phyloP scores from a whole-genome alignment of 2,329 filamentous ascomycete species.

The Amauroascus niger region DNA sequence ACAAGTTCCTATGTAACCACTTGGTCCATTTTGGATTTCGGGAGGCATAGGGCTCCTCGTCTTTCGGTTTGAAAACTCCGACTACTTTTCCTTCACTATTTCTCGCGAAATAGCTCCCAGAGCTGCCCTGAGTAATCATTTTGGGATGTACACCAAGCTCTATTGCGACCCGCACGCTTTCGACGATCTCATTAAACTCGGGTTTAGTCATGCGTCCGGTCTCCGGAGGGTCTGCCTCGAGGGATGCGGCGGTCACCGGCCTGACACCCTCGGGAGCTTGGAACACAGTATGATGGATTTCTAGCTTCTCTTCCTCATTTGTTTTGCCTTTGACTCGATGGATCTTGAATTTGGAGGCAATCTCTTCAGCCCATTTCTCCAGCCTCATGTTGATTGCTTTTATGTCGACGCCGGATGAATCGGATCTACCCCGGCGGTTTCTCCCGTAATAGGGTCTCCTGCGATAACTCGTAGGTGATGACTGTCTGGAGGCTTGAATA shows the following conservation, averaged over 20 bases:
- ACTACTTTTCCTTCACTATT: conserved; percentile 89
- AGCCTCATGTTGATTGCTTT: conserved; percentile 95
- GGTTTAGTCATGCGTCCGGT: conserved; percentile 56
- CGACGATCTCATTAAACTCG: conserved; percentile 79
- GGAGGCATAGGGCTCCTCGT: conserved; percentile 94
- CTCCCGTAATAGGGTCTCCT: conserved; percentile 37
- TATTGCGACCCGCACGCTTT: conserved; percentile 83
- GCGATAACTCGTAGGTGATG: conserved; percentile 33
- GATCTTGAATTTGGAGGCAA: conserved; percentile 93
- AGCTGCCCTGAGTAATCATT: conserved; percentile 94
- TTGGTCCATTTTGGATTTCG: conserved; percentile 99
- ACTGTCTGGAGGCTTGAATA: conserved; percentile 37
- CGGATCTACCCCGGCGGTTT: conserved; percentile 52
- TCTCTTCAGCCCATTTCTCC: conserved; percentile 96
- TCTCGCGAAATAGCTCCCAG: conserved; percentile 93
- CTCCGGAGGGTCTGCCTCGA: conserved; percentile 52
- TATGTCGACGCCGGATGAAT: conserved; percentile 81
- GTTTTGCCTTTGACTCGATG: conserved; percentile 62
- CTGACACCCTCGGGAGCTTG: conserved; percentile 81
- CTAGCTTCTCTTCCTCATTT: conserved; percentile 71
- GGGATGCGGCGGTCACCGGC: conserved; percentile 64
- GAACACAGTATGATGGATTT: conserved; percentile 97
- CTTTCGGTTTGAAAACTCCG: conserved; percentile 97
- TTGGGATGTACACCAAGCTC: conserved; percentile 84
- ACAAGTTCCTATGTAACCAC: conserved; percentile 96